A percentile compares a stretch with the other conserved stretches of the same genome.
Conservation (phyloP, 2,329 filamentous ascomycete genomes). For the Ascomycota sp. region DNA sequence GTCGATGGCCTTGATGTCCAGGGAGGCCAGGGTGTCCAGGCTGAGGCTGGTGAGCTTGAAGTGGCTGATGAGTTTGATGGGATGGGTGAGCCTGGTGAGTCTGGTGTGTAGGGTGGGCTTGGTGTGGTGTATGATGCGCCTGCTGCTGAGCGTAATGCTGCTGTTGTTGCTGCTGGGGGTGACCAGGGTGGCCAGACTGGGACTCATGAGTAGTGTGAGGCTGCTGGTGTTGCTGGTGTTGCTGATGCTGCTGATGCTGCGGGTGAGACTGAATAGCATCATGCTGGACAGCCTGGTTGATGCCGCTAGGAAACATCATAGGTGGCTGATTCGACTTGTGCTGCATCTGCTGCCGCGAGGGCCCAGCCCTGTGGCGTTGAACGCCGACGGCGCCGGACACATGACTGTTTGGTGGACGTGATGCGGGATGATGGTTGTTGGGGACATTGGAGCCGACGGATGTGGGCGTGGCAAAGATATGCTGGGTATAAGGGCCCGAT, state of each 20-base stretch:
- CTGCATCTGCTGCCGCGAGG: constrained; percentile 24
- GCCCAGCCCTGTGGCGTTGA: constrained; percentile 22
- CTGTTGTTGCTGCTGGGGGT: constrained; percentile 14
- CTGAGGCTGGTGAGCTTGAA: constrained; percentile 5
- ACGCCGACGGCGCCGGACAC: constrained; percentile 26
- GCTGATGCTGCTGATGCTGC: constrained; percentile 16
- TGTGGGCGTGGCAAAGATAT: constrained; percentile 28
- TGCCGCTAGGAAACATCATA: constrained; percentile 16
- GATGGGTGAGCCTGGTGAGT: constrained; percentile 8
- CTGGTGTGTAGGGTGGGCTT: constrained; percentile 8
- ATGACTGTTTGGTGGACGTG: constrained; percentile 21
- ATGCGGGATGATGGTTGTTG: constrained; percentile 20
- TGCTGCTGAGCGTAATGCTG: constrained; percentile 12
- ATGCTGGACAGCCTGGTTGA: constrained; percentile 21
- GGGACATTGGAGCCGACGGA: constrained; percentile 25
- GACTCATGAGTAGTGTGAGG: constrained; percentile 11
- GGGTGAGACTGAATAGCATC: constrained; percentile 23
- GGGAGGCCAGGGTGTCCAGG: constrained; percentile 6
- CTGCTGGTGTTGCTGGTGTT: constrained; percentile 13
- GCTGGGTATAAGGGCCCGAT: constrained; percentile 26
- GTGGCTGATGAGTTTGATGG: constrained; percentile 8
- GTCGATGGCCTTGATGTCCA: constrained; percentile 4
- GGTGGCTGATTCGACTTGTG: constrained; percentile 16
- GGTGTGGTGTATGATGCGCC: constrained; percentile 5
- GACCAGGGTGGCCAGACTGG: constrained; percentile 6